Percentiles rank a stretch among this genome's conserved stretches.
Evolutionary conservation across 257 asterid genomes (phyloP).

Genomic region (Solanum tarijense): DNA sequence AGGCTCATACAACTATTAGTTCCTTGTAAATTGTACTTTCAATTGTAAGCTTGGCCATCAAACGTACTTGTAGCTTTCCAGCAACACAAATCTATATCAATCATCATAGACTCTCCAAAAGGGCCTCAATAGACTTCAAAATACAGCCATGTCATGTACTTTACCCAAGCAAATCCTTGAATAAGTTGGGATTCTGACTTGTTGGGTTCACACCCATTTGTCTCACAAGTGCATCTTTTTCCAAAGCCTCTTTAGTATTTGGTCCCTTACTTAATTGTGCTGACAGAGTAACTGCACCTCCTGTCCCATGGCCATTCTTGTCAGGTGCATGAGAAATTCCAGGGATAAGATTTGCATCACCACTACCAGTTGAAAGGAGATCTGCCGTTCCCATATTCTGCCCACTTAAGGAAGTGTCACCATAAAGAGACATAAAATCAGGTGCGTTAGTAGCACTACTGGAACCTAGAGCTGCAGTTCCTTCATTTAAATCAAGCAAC

Average conservation of each 20-base stretch:
- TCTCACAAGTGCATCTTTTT: conserved; percentile 84
- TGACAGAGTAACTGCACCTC: conserved; percentile 9
- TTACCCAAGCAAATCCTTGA: conserved; percentile 74
- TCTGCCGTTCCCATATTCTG: conserved; percentile 18
- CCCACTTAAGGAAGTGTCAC: conserved; percentile 38
- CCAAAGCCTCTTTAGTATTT: conserved; percentile 60
- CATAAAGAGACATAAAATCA: conserved; percentile 53
- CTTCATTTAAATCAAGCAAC: conserved; percentile 57
- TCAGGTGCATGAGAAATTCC: conserved; percentile 15
- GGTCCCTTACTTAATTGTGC: conserved; percentile 55
- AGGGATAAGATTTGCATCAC: conserved; percentile 1
- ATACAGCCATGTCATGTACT: neutral
- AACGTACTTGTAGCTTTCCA: neutral
- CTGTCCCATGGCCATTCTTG: conserved; percentile 36
- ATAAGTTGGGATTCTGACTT: conserved; percentile 82
- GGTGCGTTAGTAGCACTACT: conserved; percentile 27
- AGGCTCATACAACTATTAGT: neutral
- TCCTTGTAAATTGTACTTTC: neutral
- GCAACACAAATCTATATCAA: neutral
- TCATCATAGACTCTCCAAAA: neutral
- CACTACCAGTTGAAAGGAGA: conserved; percentile 7
- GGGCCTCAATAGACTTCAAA: neutral
- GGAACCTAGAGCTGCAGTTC: conserved; percentile 21
- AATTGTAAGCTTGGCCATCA: neutral
- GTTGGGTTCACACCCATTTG: conserved; percentile 89